Percentiles rank a stretch among this genome's conserved stretches.
These are phyloP conservation scores for Neonectria ditissima DNA, from an alignment of 2,329 filamentous ascomycete genomes.

Conservation along the genomic window DNA sequence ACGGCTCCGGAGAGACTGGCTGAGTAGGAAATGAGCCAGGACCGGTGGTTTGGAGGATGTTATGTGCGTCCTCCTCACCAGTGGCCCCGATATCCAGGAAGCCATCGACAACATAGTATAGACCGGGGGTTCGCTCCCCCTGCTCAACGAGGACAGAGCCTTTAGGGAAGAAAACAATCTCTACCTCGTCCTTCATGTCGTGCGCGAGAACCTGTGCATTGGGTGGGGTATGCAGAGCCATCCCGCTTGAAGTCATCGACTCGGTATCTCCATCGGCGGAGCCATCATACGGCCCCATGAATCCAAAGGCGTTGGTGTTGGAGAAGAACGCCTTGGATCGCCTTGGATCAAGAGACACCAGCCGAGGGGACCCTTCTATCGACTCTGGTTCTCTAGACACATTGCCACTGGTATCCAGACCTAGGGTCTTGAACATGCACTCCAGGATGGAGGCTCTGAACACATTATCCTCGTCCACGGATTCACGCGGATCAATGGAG, in stretches of 20 bases:
- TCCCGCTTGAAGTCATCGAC: slow-evolving; percentile 79
- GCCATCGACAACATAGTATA: slow-evolving; percentile 98
- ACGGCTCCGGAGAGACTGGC: slow-evolving; percentile 35
- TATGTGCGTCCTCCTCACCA: slow-evolving; percentile 47
- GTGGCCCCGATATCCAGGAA: slow-evolving; percentile 96
- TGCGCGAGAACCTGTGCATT: slow-evolving; percentile 76
- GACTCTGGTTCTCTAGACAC: slow-evolving; percentile 77
- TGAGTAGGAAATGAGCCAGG: slow-evolving; percentile 38
- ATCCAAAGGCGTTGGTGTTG: slow-evolving; percentile 83
- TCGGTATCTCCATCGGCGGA: slow-evolving; percentile 87
- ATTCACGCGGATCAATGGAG: slow-evolving; percentile 78
- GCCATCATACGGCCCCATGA: slow-evolving; percentile 84
- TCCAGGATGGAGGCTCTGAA: slow-evolving; percentile 93
- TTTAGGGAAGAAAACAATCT: slow-evolving; percentile 97
- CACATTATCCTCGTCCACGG: slow-evolving; percentile 86
- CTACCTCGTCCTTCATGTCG: slow-evolving; percentile 90
- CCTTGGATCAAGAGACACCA: slow-evolving; percentile 85
- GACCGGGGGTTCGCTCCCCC: slow-evolving; percentile 92
- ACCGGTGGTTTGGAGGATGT: slow-evolving; percentile 48
- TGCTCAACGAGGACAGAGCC: slow-evolving; percentile 95
- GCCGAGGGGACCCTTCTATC: slow-evolving; percentile 83
- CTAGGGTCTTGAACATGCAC: slow-evolving; percentile 95
- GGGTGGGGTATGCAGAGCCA: slow-evolving; percentile 69
- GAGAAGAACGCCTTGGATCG: slow-evolving; percentile 81
- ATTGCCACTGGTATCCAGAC: slow-evolving; percentile 77